phyloP scores from a whole-genome alignment of 2,329 filamentous ascomycete genomes.

The Fusarium domesticum region DNA sequence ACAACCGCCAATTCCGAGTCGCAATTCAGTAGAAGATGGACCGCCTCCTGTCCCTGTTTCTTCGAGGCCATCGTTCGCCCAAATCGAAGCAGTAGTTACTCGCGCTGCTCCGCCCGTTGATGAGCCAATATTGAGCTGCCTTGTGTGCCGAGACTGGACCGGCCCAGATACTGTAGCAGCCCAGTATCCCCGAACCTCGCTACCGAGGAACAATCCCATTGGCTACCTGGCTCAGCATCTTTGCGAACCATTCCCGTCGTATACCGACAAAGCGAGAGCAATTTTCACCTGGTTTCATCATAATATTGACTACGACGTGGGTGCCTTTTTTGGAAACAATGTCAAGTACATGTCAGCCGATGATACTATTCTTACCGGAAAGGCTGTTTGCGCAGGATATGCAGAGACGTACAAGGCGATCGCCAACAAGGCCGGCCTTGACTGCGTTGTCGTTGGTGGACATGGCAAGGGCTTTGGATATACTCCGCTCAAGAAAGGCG shows the following conservation, averaged over 20 bases:
- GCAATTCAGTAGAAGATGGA: slow-evolving; percentile 30
- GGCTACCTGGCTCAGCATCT: slow-evolving; percentile 74
- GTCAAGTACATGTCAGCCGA: slow-evolving; percentile 66
- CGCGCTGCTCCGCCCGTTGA: slow-evolving; percentile 30
- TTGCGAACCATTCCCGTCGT: slow-evolving; percentile 73
- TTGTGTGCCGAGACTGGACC: slow-evolving; percentile 86
- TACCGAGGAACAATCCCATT: slow-evolving; percentile 65
- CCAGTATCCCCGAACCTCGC: slow-evolving; percentile 67
- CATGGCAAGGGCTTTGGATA: slow-evolving; percentile 87
- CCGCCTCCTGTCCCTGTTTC: slow-evolving; percentile 53
- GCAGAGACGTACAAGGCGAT: slow-evolving; percentile 78
- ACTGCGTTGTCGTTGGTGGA: slow-evolving; percentile 70
- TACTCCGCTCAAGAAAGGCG: slow-evolving; percentile 57
- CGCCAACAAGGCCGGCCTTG: slow-evolving; percentile 73
- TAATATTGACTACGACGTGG: slow-evolving; percentile 82
- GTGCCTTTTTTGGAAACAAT: slow-evolving; percentile 71
- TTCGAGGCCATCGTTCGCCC: slow-evolving; percentile 50
- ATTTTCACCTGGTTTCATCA: slow-evolving; percentile 96
- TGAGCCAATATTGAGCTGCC: slow-evolving; percentile 50
- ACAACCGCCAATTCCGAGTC: slow-evolving; percentile 18
- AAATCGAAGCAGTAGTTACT: slow-evolving; percentile 46
- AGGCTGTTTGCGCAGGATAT: slow-evolving; percentile 90
- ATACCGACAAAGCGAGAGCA: slow-evolving; percentile 85
- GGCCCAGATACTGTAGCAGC: slow-evolving; percentile 74
- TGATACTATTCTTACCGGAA: slow-evolving; percentile 70